A percentile compares a stretch with the other conserved stretches of the same genome.
Evolutionary conservation across 306 rosid species (phyloP).

Genomic region (Lathyrus sativus): DNA sequence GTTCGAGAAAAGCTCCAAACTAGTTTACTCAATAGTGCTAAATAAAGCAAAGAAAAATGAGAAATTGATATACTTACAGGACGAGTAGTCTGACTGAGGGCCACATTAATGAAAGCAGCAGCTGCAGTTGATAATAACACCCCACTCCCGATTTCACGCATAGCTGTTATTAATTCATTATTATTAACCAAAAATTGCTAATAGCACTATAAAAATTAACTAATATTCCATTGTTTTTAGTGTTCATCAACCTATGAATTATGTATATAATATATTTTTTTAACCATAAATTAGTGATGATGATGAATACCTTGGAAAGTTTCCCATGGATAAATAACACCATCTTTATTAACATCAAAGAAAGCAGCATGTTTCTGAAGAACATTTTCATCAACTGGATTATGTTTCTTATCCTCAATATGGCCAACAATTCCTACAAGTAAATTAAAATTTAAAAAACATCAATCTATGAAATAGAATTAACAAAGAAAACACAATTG

Average conservation of each 20-base stretch:
- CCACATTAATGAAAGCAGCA: conserved; percentile 54
- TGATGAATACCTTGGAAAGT: conserved; percentile 49
- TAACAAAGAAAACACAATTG: neutral
- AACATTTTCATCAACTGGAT: conserved; percentile 36
- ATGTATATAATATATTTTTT: too few relatives aligned
- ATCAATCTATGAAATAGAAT: neutral
- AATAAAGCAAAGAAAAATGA: neutral
- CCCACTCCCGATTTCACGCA: conserved; percentile 65
- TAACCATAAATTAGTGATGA: too few relatives aligned
- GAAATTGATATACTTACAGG: conserved; percentile 40
- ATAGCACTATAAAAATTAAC: too few relatives aligned
- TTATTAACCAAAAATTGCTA: neutral
- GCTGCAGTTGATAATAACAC: conserved; percentile 36
- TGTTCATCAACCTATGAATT: too few relatives aligned
- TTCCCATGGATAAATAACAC: conserved; percentile 73
- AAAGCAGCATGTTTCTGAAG: conserved; percentile 68
- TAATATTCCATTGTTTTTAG: too few relatives aligned
- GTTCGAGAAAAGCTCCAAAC: too few relatives aligned
- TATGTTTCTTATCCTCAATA: conserved; percentile 1
- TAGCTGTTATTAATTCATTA: neutral
- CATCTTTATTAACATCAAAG: conserved; percentile 63
- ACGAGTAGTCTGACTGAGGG: conserved; percentile 63
- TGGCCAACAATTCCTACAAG: conserved; percentile 6
- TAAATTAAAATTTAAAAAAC: neutral
- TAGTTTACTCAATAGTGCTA: too few relatives aligned